Conservation (phyloP, 495 filamentous ascomycete species). For the Podospora conica region DNA sequence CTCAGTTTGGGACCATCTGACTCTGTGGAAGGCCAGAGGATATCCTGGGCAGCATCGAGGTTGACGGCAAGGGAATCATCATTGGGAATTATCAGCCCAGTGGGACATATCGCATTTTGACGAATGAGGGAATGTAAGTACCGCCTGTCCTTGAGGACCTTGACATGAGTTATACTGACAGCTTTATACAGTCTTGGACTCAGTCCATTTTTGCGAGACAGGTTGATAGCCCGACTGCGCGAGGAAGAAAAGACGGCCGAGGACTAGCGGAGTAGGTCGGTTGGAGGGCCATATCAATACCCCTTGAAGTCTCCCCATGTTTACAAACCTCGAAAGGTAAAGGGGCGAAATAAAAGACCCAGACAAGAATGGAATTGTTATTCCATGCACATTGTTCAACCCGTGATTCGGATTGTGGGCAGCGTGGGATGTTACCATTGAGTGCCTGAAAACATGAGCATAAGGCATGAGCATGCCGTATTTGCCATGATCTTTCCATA, state of each 20-base stretch:
- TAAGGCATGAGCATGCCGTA: too few species aligned
- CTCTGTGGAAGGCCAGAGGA: constrained; percentile 56
- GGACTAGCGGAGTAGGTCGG: not conserved
- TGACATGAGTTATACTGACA: not conserved
- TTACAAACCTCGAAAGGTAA: not conserved
- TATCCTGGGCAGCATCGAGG: constrained; percentile 88
- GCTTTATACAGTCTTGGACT: constrained; percentile 17
- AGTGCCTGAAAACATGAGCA: too few species aligned
- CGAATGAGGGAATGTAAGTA: constrained; percentile 64
- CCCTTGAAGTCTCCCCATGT: not conserved
- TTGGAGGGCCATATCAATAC: too few species aligned
- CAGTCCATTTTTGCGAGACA: constrained; percentile 24
- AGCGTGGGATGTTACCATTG: too few species aligned
- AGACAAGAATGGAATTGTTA: too few species aligned
- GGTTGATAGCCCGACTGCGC: constrained; percentile 20
- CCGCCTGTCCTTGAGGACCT: not conserved
- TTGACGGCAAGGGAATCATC: constrained; percentile 71
- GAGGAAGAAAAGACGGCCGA: constrained; percentile 21
- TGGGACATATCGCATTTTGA: constrained; percentile 63
- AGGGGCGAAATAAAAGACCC: too few species aligned
- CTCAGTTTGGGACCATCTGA: not conserved
- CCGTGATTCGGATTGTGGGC: too few species aligned
- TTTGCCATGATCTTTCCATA: too few species aligned
- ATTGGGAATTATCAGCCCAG: constrained; percentile 57
- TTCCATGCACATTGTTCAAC: too few species aligned